phyloP scores from a whole-genome alignment of 1,284 basidiomycete genomes.

The Puccinia polysora region DNA sequence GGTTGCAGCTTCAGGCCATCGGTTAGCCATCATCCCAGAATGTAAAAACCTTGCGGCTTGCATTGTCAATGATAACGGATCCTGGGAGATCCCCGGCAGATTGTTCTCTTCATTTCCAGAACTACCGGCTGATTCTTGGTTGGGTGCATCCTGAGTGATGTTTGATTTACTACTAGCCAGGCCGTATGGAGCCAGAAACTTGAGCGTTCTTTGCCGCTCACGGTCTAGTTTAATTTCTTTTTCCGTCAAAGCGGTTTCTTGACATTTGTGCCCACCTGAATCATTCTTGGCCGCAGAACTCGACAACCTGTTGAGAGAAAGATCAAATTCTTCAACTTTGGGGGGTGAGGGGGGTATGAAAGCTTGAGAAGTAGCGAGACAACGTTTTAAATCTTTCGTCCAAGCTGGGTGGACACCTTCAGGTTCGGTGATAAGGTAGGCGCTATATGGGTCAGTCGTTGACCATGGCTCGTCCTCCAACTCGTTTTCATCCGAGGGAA shows the following conservation, averaged over 20 bases:
- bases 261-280: neutral
- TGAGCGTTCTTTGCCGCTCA: neutral
- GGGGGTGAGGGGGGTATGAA: slow-evolving; percentile 24
- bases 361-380: slow-evolving; percentile 23
- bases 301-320: neutral
- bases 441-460: slow-evolving; percentile 14
- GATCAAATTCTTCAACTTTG: neutral
- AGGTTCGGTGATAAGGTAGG: slow-evolving; percentile 28
- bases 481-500: slow-evolving; percentile 4
- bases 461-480: slow-evolving; percentile 19
- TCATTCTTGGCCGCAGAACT: neutral
- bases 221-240: slow-evolving; percentile 8
- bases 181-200: slow-evolving; percentile 25
- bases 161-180: neutral
- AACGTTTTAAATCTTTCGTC: slow-evolving; percentile 21
- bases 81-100: slow-evolving; percentile 7
- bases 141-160: neutral
- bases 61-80: slow-evolving; percentile 23
- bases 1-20: slow-evolving; percentile 24
- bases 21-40: slow-evolving; percentile 10
- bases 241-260: neutral
- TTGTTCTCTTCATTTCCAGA: neutral
- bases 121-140: neutral
- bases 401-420: slow-evolving; percentile 34
- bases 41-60: slow-evolving; percentile 39